phyloP scores from a whole-genome alignment of 1,284 basidiomycete species.

The Sanghuangporus baumii region DNA sequence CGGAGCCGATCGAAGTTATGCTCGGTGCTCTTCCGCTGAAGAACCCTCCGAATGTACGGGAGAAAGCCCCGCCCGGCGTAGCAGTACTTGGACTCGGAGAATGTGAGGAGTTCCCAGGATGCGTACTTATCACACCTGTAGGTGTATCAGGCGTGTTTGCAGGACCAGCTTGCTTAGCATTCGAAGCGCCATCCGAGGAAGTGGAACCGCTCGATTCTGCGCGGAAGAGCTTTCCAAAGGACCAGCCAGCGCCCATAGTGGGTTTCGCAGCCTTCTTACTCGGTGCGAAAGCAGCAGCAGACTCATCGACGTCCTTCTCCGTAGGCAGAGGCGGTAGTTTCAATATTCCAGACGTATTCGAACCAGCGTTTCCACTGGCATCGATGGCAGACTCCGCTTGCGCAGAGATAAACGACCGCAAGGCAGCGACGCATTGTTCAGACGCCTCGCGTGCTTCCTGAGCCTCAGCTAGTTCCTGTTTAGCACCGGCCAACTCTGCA shows the following conservation, averaged over 20 bases:
- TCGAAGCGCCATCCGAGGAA: background rate
- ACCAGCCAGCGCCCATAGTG: conserved; percentile 28
- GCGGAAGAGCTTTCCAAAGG: conserved; percentile 55
- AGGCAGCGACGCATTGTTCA: conserved; percentile 77
- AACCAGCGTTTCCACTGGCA: conserved; percentile 37
- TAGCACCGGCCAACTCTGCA: conserved; percentile 55
- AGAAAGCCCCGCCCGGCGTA: conserved; percentile 36
- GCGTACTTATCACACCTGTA: conserved; percentile 19
- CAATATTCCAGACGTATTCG: conserved; percentile 23
- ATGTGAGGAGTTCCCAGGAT: conserved; percentile 21
- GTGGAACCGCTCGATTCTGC: conserved; percentile 25
- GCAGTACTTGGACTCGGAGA: conserved; percentile 21
- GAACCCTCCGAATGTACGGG: conserved; percentile 62
- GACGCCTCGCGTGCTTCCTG: conserved; percentile 83
- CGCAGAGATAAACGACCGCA: conserved; percentile 76
- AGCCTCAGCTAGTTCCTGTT: conserved; percentile 65
- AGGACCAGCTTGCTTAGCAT: background rate
- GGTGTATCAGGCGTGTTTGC: background rate
- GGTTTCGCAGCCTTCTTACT: conserved; percentile 13
- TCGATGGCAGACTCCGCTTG: conserved; percentile 42
- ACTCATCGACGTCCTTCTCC: conserved; percentile 26
- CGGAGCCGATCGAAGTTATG: conserved; percentile 40
- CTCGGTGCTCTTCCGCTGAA: conserved; percentile 45
- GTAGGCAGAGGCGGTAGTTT: conserved; percentile 55
- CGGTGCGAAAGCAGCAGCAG: conserved; percentile 18